These are phyloP conservation scores for Cenchrus americanus DNA, from an alignment of 176 grass and related monocot genomes.

Conservation along the genomic window DNA sequence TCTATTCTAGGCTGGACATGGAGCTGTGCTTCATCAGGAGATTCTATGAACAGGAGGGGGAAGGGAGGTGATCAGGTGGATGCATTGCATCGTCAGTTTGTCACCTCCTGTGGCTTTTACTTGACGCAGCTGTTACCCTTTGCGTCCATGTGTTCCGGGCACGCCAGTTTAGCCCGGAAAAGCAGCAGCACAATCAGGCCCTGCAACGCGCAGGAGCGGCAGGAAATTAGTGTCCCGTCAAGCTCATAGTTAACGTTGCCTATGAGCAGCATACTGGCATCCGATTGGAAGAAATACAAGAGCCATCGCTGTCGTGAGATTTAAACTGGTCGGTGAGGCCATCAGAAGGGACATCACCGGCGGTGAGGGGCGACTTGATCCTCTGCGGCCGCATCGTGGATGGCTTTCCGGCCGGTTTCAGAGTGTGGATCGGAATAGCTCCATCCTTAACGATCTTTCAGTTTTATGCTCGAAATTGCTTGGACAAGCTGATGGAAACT, in stretches of 20 bases:
- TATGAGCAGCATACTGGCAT: conserved; percentile 10
- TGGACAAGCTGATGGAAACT: too few species aligned
- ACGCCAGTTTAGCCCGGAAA: conserved; percentile 16
- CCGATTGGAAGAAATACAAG: conserved; percentile 12
- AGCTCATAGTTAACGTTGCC: conserved; percentile 11
- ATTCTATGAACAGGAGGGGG: background rate
- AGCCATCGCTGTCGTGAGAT: conserved; percentile 29
- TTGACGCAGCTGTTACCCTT: background rate
- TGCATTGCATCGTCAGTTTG: background rate
- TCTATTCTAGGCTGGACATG: conserved; percentile 14
- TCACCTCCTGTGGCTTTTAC: background rate
- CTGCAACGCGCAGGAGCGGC: background rate
- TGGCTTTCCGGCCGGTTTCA: background rate
- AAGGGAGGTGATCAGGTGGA: background rate
- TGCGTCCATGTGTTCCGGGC: background rate
- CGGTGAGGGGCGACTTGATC: conserved; percentile 5
- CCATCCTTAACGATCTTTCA: too few species aligned
- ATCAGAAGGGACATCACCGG: background rate
- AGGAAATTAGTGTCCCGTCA: conserved; percentile 16
- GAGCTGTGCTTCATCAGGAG: background rate
- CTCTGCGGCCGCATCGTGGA: background rate
- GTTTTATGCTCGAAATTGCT: too few species aligned
- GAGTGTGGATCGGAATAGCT: too few species aligned
- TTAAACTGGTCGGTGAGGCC: conserved; percentile 31
- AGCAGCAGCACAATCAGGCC: conserved; percentile 29